These are phyloP conservation scores for Rosa chinensis DNA, from an alignment of 306 rosid genomes.

Conservation along the genomic window DNA sequence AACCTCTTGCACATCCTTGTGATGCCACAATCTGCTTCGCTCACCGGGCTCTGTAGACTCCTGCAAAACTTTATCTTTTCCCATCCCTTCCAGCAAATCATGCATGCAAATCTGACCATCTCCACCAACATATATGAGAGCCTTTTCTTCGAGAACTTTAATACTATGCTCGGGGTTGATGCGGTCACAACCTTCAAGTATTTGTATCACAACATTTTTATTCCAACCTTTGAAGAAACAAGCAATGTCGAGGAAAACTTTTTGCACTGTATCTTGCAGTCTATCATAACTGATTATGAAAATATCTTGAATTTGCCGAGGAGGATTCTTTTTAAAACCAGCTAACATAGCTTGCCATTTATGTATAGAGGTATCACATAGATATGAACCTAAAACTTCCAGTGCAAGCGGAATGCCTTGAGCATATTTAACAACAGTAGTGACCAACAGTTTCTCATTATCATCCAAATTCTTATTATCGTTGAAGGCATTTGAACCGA, in stretches of 20 bases:
- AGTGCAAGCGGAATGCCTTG: constrained; percentile 35
- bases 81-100: constrained; percentile 42
- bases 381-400: constrained; percentile 36
- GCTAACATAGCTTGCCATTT: constrained; percentile 38
- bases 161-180: neutral
- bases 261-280: constrained; percentile 15
- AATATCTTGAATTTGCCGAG: constrained; percentile 28
- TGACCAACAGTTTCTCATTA: neutral
- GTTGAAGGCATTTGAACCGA: too few relatives aligned
- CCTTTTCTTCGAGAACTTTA: neutral
- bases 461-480: too few relatives aligned
- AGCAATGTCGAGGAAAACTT: constrained; percentile 26
- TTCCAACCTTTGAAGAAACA: too few relatives aligned
- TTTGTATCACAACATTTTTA: too few relatives aligned
- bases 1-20: neutral
- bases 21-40: constrained; percentile 28
- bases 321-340: constrained; percentile 30
- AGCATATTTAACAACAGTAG: neutral
- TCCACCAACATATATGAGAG: neutral
- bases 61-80: constrained; percentile 25
- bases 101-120: constrained; percentile 17
- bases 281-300: constrained; percentile 37
- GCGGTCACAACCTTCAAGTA: neutral
- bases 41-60: constrained; percentile 24
- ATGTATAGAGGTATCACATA: constrained; percentile 15